Base-by-base conservation (phyloP, 169 alveolate species). In the Cryptosporidium viatorum region DNA sequence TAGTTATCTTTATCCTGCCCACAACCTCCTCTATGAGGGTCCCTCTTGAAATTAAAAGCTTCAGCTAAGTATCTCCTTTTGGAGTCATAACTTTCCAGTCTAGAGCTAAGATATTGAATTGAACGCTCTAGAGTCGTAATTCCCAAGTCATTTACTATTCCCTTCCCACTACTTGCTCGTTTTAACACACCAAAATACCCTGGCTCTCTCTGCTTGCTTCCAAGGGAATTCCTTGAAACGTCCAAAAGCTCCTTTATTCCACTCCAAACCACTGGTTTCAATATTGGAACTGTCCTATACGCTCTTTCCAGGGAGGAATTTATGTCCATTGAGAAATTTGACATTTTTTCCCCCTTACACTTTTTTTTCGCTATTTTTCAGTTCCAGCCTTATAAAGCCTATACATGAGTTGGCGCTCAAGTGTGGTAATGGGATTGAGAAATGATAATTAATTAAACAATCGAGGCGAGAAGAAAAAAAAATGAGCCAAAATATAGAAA, bases 271-370 rank as follows among this genome's bases (percentile, higher is more conserved):
- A 80, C 74, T 3, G 89, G 73, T 62, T 62, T 80, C 26, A 80
- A 26, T 26, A 80, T 62, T 41, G 89, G 89, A 43, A 80, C 75
- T 10, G 89, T 80, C 65, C 89, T 59, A 41, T 80, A 80, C 9
- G 89, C 74, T 55, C 80, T 80, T 67, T 80, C 89, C 45, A 80
- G 51, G 45, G 89, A 80, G 67, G 89, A 80, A 65, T 41, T 43
- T 26, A 65, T 59, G 62, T 80, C 89, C 43, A 65, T 37, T 9
- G 75, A 59, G 26, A 41, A 80, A 35, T 39, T 67, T 14, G 73
- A 45, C 89, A 80, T 80, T 37, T 74, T 52, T 39, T 29, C 60
- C 59, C 23, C 35, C 16, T 62, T 23, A 10, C 26, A 9, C 12
- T 37, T 58, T 52, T 14, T 48, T 23, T 52, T n/a, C 26, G 7